Evolutionary conservation across 2,329 filamentous ascomycete species (phyloP), one percentile per base, ranked within the genome.

Genomic region (Aspergillus sp.): DNA sequence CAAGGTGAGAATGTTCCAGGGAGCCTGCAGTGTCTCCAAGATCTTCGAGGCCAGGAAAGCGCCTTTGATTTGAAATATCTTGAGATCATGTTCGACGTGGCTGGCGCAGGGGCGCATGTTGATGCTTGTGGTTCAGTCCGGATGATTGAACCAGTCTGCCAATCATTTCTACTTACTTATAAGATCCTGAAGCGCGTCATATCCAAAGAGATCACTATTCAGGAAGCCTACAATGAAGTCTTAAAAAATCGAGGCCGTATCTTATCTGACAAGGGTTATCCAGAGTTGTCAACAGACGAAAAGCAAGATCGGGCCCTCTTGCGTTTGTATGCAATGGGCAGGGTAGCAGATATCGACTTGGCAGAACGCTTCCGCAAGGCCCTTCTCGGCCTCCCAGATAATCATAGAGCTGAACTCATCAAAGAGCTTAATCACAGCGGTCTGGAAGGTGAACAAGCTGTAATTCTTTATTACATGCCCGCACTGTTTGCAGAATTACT

Each of bases 1-100:
- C 57, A 59, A 55, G 57, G 57, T 41, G 57, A 59, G 51, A 59
- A 59, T 21, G 57, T 59, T 36, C 57, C 57, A 2, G 57, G 51
- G 2, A 59, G 57, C 42, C 25, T 59, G 8, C 27, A 42, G 15
- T 23, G 42, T 17, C 25, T 59, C 19, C 42, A 30, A 8, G 36
- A 25, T 11, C 44, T 59, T 5, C 19, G 6, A 7, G 51, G 32
- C 3, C 10, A 55, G 8, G 2, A 8, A 17, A 23, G 23, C 8
- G 57, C 57, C n/a, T 59, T 59, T 36, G n/a, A 27, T 1, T 13
- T 59, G 17, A 59, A 59, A 10, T 59, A 59, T 25, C 41, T 59
- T 8, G 57, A 59, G 2, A 55, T 59, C 36, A 59, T 59, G 57
- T 48, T 59, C 3, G 57, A 59, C 11, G 57, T 59, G 19, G 53